These are phyloP conservation scores for Candida suzukii DNA, from an alignment of 805 yeast species.

Conservation along the genomic window DNA sequence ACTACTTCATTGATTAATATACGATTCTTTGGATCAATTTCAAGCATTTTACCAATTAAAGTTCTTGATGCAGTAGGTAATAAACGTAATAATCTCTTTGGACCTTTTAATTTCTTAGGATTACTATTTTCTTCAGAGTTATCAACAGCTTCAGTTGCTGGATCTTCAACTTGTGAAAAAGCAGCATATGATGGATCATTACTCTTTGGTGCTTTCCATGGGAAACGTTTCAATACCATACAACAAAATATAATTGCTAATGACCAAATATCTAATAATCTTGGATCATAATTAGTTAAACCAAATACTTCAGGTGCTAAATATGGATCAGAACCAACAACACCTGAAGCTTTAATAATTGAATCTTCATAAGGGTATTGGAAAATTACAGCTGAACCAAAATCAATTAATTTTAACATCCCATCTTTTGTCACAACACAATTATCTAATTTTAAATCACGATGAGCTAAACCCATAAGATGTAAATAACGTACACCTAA, in stretches of 20 bases:
- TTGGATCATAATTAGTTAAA: constrained; percentile 61
- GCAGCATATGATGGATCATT: constrained; percentile 70
- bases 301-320: constrained; percentile 85
- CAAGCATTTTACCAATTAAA: constrained; percentile 60
- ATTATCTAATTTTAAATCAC: constrained; percentile 89
- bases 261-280: constrained; percentile 90
- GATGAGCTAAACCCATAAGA: constrained; percentile 78
- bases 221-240: constrained; percentile 79
- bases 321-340: constrained; percentile 95
- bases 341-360: constrained; percentile 66
- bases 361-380: constrained; percentile 18
- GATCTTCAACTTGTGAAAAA: constrained; percentile 33
- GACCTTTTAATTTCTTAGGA: constrained; percentile 37
- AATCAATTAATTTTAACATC: constrained; percentile 80
- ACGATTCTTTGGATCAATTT: constrained; percentile 50
- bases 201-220: constrained; percentile 89
- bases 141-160: background rate
- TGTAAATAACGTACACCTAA: constrained; percentile 75
- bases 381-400: constrained; percentile 87
- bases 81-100: constrained; percentile 61
- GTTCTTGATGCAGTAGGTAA: constrained; percentile 62
- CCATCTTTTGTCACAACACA: constrained; percentile 79
- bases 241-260: constrained; percentile 89
- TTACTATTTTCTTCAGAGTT: background rate
- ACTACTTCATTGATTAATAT: constrained; percentile 50